phyloP scores from a whole-genome alignment of 2,329 filamentous ascomycete species.

The Rhinocladiella similis region DNA sequence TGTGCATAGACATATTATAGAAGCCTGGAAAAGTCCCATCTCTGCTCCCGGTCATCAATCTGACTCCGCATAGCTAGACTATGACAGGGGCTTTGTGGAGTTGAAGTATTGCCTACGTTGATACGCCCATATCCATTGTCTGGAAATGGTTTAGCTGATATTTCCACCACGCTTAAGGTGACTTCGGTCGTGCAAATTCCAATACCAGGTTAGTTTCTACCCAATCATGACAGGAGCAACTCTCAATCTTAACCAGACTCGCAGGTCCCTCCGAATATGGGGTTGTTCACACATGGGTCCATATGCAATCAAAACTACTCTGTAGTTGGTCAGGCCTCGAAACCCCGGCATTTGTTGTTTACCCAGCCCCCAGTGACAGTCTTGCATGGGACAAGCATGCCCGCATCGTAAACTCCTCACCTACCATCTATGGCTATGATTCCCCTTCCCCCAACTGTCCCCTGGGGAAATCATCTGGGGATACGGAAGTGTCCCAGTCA shows the following conservation, averaged over 20 bases:
- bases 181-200: slow-evolving; percentile 3
- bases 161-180: slow-evolving; percentile 4
- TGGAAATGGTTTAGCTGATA: slow-evolving; percentile 10
- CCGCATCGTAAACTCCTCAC: background rate
- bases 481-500: background rate
- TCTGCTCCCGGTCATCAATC: background rate
- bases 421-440: background rate
- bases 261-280: background rate
- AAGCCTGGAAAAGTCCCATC: background rate
- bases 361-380: background rate
- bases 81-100: background rate
- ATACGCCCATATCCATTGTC: slow-evolving; percentile 21
- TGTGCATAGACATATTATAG: no score
- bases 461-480: slow-evolving; percentile 14
- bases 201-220: background rate
- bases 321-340: no score
- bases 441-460: background rate
- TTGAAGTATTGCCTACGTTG: background rate
- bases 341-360: no score
- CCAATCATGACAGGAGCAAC: slow-evolving; percentile 7
- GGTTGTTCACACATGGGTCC: background rate
- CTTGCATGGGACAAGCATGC: background rate
- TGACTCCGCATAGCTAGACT: background rate
- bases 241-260: background rate
- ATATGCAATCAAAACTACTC: no score